Conservation (phyloP, 192 early-diverging fungal species). For the Phycomyces nitens region DNA sequence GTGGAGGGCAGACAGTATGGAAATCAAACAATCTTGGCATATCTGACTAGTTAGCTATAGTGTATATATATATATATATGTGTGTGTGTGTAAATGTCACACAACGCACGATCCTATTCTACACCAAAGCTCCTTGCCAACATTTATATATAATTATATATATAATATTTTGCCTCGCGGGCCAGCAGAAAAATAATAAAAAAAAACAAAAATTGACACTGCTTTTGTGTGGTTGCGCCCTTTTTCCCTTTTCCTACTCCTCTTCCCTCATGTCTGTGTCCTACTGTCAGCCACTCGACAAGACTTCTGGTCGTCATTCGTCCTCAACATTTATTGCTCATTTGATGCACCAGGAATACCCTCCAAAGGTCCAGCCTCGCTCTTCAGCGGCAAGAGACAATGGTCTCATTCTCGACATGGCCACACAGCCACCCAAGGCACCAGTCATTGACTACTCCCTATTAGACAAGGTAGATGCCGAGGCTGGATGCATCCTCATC, state of each 20-base stretch:
- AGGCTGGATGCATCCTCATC: conserved; percentile 35
- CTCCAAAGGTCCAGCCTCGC: conserved; percentile 22
- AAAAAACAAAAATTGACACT: neutral
- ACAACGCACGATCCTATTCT: conserved; percentile 9
- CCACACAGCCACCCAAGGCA: conserved; percentile 2
- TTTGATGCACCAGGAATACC: conserved; percentile 4
- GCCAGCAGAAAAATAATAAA: neutral
- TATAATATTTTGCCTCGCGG: neutral
- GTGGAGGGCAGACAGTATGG: too few relatives aligned
- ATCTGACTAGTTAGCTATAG: too few relatives aligned
- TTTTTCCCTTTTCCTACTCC: conserved; percentile 1
- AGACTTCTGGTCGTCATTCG: conserved; percentile 2
- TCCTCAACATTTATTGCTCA: conserved; percentile 5
- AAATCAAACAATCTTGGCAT: too few relatives aligned
- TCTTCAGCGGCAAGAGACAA: conserved; percentile 30
- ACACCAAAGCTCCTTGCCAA: conserved; percentile 4
- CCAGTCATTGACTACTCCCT: conserved; percentile 23
- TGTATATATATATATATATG: too few relatives aligned
- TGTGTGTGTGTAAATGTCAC: neutral
- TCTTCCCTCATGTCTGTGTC: conserved; percentile 3
- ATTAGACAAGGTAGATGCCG: conserved; percentile 31
- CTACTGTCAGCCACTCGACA: conserved; percentile 4
- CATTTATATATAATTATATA: neutral
- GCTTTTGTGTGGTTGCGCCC: conserved; percentile 1
- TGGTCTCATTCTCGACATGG: conserved; percentile 1